Evolutionary conservation across 306 rosid genomes (phyloP).

Genomic region (Neltuma alba): DNA sequence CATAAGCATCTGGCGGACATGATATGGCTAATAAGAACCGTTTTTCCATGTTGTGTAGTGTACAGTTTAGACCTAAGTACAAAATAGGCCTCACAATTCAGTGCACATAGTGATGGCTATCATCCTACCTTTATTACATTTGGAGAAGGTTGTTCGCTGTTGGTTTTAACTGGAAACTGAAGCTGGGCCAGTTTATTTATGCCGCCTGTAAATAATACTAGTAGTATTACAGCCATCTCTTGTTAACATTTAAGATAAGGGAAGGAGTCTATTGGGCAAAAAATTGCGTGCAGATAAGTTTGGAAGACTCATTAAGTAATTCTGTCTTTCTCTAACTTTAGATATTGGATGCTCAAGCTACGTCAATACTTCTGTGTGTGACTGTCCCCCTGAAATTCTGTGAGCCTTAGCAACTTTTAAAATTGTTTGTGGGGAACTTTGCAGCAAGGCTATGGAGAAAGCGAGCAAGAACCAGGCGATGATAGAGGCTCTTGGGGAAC

Average conservation of each 20-base stretch:
- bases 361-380: constrained; percentile 14
- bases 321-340: background rate
- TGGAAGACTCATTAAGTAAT: constrained; percentile 1
- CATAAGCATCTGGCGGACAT: constrained; percentile 12
- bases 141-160: constrained; percentile 19
- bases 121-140: constrained; percentile 10
- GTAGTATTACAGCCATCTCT: constrained; percentile 2
- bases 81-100: constrained; percentile 28
- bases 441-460: constrained; percentile 92
- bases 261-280: background rate
- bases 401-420: constrained; percentile 29
- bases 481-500: constrained; percentile 86
- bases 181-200: constrained; percentile 14
- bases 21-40: background rate
- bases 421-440: constrained; percentile 32
- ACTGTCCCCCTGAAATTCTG: constrained; percentile 21
- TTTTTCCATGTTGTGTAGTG: background rate
- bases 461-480: constrained; percentile 61
- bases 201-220: background rate
- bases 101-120: background rate
- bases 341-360: constrained; percentile 3
- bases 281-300: constrained; percentile 10
- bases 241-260: background rate
- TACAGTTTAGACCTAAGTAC: constrained; percentile 8
- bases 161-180: constrained; percentile 31